Percentiles rank a stretch among this genome's conserved stretches.
phyloP scores from a whole-genome alignment of 2,329 filamentous ascomycete genomes.

The Didymella lethalis region DNA sequence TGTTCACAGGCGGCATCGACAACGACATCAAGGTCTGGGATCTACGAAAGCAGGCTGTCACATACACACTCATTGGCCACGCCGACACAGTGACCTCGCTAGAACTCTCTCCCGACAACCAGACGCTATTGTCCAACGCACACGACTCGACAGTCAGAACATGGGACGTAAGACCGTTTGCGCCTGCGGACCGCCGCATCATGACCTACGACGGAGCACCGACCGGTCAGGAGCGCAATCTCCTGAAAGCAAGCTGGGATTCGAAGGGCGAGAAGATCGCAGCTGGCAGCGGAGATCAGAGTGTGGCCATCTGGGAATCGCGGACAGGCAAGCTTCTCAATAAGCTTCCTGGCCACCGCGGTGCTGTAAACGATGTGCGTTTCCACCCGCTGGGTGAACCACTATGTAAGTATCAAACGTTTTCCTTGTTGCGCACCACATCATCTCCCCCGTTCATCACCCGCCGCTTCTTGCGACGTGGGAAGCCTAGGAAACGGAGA shows the following conservation, averaged over 20 bases:
- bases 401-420: conserved; percentile 71
- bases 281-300: conserved; percentile 88
- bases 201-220: conserved; percentile 92
- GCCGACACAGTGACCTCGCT: conserved; percentile 91
- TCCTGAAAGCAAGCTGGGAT: conserved; percentile 91
- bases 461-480: background rate
- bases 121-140: conserved; percentile 87
- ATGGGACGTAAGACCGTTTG: conserved; percentile 96
- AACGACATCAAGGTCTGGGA: conserved; percentile 99
- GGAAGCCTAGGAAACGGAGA: background rate
- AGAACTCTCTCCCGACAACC: conserved; percentile 89
- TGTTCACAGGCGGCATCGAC: conserved; percentile 94
- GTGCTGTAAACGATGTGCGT: conserved; percentile 92
- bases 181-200: conserved; percentile 83
- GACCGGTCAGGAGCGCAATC: conserved; percentile 86
- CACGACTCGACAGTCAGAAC: conserved; percentile 94
- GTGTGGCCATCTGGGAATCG: conserved; percentile 88
- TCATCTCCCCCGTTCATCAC: background rate
- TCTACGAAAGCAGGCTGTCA: conserved; percentile 85
- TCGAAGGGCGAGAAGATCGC: conserved; percentile 84
- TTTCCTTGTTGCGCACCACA: conserved; percentile 1
- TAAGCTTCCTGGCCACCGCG: conserved; percentile 94
- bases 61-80: conserved; percentile 89
- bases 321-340: conserved; percentile 90
- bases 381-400: conserved; percentile 87